Percentiles rank a stretch among this genome's conserved stretches.
phyloP scores from a whole-genome alignment of 306 rosid species.

The Dalbergia cultrata region DNA sequence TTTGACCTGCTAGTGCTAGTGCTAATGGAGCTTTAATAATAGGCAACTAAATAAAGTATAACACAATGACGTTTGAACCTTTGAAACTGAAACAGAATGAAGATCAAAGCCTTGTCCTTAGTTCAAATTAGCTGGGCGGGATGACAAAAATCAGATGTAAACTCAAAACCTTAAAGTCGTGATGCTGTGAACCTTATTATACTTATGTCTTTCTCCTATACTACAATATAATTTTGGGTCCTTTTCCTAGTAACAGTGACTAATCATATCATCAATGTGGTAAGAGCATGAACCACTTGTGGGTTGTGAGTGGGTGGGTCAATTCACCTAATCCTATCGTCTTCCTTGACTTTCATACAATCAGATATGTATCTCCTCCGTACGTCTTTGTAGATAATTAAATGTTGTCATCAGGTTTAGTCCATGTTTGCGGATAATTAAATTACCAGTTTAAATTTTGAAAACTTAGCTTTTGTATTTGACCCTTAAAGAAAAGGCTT shows the following conservation, averaged over 20 bases:
- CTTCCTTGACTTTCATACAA: slow-evolving; percentile 50
- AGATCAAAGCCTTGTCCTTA: slow-evolving; percentile 35
- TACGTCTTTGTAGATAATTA: neutral
- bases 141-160: slow-evolving; percentile 41
- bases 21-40: slow-evolving; percentile 19
- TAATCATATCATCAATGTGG: slow-evolving; percentile 31
- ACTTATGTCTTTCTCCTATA: neutral
- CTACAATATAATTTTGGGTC: slow-evolving; percentile 8
- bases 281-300: slow-evolving; percentile 8
- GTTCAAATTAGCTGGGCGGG: slow-evolving; percentile 37
- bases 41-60: slow-evolving; percentile 32
- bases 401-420: slow-evolving; percentile 39
- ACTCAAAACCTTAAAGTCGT: slow-evolving; percentile 39
- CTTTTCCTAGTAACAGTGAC: slow-evolving; percentile 31
- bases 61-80: slow-evolving; percentile 39
- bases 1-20: slow-evolving; percentile 44
- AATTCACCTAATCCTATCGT: slow-evolving; percentile 52
- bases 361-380: neutral
- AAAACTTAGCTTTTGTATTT: slow-evolving; percentile 5
- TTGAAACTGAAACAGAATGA: slow-evolving; percentile 34
- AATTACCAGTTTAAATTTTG: neutral
- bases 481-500: neutral
- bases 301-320: slow-evolving; percentile 36
- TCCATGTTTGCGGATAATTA: neutral
- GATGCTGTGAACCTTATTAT: slow-evolving; percentile 39